A percentile compares a stretch with the other conserved stretches of the same genome.
These are phyloP conservation scores for Aspergillus olivimuriae DNA, from an alignment of 495 filamentous ascomycete species.

Conservation along the genomic window DNA sequence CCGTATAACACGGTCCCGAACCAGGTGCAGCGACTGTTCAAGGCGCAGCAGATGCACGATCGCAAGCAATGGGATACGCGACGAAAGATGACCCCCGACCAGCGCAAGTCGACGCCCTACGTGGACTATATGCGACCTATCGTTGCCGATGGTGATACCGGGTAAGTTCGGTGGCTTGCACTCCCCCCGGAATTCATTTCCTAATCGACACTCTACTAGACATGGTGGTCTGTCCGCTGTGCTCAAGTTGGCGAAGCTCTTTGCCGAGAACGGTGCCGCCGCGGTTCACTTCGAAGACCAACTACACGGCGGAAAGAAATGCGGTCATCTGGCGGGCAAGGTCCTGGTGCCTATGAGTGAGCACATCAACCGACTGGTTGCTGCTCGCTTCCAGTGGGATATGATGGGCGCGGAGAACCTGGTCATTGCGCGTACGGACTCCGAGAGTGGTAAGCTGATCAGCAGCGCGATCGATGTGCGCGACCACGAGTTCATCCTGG, in stretches of 20 bases:
- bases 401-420: conserved; percentile 93
- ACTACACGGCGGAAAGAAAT: conserved; percentile 96
- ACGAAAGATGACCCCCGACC: conserved; percentile 63
- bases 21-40: conserved; percentile 91
- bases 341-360: conserved; percentile 91
- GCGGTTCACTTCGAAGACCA: conserved; percentile 98
- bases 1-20: conserved; percentile 98
- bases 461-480: conserved; percentile 86
- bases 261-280: conserved; percentile 96
- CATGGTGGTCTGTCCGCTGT: conserved; percentile 88
- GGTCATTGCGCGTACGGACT: conserved; percentile 90
- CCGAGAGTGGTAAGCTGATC: conserved; percentile 84
- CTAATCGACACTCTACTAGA: conserved; percentile 14
- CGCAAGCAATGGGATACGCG: conserved; percentile 87
- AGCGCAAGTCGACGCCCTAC: conserved; percentile 71
- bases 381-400: conserved; percentile 95
- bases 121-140: conserved; percentile 91
- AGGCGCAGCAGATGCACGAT: conserved; percentile 94
- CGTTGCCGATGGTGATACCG: conserved; percentile 95
- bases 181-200: too few relatives aligned
- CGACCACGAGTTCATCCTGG: conserved; percentile 95
- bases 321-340: conserved; percentile 94
- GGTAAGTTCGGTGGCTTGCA: too few relatives aligned
- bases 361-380: conserved; percentile 90
- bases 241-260: conserved; percentile 93